Base-by-base conservation (phyloP, 345 rosid genomes). In the Eutrema yunnanense region DNA sequence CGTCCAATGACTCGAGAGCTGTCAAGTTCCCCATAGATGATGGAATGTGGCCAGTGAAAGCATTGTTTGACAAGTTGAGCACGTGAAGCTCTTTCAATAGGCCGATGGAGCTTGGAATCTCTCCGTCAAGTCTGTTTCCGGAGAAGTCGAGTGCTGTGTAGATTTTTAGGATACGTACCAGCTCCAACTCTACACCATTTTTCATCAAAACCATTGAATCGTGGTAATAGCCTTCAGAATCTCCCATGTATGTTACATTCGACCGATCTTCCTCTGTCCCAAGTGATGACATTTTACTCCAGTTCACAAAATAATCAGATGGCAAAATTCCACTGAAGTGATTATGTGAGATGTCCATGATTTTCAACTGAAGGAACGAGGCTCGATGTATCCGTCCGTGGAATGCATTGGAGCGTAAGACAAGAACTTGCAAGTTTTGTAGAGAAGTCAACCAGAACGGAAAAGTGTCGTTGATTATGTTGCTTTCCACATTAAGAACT, bases 401-500 rank as follows among this genome's bases (percentile, higher is more conserved):
- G 52, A 47, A 47, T 7, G 10, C 52, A 8, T 47, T 47, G 52
- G 52, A 47, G 3, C 53, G 53, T 8, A 49, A 9, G 53, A 49
- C 53, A 49, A 49, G 53, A 49, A 49, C 12, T 19, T 49, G 2
- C 30, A 49, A 12, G 0, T 49, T 19, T 8, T 8, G 29, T 8
- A 49, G 29, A 8, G 53, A 19, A 19, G 12, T 49, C 30, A 49
- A 19, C 30, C 53, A 49, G 12, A 8, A 8, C 5, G 53, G 53
- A 19, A 49, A 49, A 2, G 53, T 49, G 53, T 49, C 53, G 11
- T 49, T 49, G 53, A 49, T 19, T 19, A 2, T 19, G 5, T 49
- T 49, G 53, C 30, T 49, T 49, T 49, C 53, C 78, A 69, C 73
- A 43, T 71, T 49, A 0, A 58, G 1, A 48, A 59, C 32, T 59